Base-by-base conservation (phyloP, 257 asterid species). In the Voacanga thouarsii region DNA sequence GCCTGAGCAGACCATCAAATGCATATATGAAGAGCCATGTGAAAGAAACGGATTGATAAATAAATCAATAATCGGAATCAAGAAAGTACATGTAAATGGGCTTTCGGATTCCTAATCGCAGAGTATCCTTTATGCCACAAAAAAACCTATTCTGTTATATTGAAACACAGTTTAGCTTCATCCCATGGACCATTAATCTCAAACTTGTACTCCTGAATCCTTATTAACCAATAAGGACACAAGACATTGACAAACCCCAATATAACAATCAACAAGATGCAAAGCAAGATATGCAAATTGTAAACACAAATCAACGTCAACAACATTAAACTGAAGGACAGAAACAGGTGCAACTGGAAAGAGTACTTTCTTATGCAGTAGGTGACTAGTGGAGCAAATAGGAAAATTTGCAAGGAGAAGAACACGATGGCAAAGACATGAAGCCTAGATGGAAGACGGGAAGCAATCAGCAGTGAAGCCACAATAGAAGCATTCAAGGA, bases 171-270 rank as follows among this genome's bases (percentile, higher is more conserved):
- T 85, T 90, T 95, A 64, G 99, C 97, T 90, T 95, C 97, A 79
- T 93, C 98, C 97, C 97, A 93, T 0, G 98, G 99, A 43, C 99
- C 98, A 88, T 93, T 93, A 55, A 93, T 93, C 96, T 93, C 97
- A 78, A 95, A 93, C 82, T 91, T 95, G 88, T 91, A 93, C 86
- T 88, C 91, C 78, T 91, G 97, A 84, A 95, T 90, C 82, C 94
- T 89, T 78, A 93, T 91, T 80, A 95, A 86, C 97, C 98, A 95
- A 83, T 91, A 90, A 7, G 98, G 99, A 82, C 98, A 92, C 18
- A 90, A 90, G 80, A 93, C 72, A 86, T 93, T 95, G 49, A 93
- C 93, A 61, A 91, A 92, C 64, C 87, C 85, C 83, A 93, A 82
- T 67, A 88, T 67, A 21, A 89, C 78, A 83, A 86, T 63, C 86